Conservation (phyloP, 2,329 filamentous ascomycete genomes). For the Apiospora phragmitis region DNA sequence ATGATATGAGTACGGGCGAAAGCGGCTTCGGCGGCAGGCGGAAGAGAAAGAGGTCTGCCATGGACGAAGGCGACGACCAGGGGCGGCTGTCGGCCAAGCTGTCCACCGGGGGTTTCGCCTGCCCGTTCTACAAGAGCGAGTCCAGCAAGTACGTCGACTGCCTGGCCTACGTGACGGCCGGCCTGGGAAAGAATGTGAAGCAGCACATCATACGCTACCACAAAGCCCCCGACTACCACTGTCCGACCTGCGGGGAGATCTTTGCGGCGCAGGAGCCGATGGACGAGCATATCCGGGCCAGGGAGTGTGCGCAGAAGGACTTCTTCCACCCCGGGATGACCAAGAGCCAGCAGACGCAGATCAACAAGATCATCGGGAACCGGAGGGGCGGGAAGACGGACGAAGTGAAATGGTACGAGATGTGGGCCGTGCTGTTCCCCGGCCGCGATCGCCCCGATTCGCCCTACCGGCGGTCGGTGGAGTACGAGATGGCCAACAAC, state of each 20-base stretch:
- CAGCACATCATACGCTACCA: not conserved
- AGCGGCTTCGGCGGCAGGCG: too few species aligned
- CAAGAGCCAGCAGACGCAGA: not conserved
- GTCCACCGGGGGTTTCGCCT: not conserved
- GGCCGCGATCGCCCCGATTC: not conserved
- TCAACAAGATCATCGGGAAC: not conserved
- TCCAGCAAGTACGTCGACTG: not conserved
- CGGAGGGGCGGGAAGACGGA: not conserved
- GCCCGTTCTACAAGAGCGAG: not conserved
- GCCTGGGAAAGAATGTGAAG: not conserved
- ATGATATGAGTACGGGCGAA: too few species aligned
- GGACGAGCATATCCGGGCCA: not conserved
- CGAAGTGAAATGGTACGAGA: not conserved
- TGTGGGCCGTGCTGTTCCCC: not conserved
- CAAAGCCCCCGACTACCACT: not conserved
- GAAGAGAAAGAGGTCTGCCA: too few species aligned
- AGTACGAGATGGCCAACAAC: not conserved
- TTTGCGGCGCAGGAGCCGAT: not conserved
- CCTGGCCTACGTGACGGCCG: not conserved
- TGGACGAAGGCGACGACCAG: too few species aligned
- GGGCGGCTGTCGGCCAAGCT: not conserved
- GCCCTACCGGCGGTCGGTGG: not conserved
- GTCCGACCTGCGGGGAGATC: not conserved
- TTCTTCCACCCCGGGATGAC: not conserved
- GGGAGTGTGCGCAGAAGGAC: accelerated